These are phyloP conservation scores for Xylariaceae sp. DNA, from an alignment of 2,329 filamentous ascomycete genomes.

Conservation along the genomic window DNA sequence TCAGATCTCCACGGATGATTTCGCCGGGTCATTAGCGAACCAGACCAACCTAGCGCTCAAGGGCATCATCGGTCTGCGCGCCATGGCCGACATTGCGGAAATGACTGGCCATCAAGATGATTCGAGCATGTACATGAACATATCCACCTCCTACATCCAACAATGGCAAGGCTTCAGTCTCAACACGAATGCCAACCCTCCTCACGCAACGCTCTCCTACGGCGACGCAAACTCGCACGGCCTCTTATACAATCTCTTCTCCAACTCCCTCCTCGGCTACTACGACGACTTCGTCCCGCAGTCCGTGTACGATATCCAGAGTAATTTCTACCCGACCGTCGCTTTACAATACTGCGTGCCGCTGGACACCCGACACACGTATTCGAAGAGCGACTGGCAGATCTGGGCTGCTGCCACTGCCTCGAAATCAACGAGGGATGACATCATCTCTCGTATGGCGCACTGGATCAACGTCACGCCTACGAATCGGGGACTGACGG, in stretches of 20 bases:
- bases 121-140: constrained; percentile 52
- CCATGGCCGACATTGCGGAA: constrained; percentile 66
- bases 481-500: constrained; percentile 66
- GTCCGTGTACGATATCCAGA: constrained; percentile 71
- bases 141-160: constrained; percentile 62
- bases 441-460: constrained; percentile 65
- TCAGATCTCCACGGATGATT: constrained; percentile 79
- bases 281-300: constrained; percentile 60
- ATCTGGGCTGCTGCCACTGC: constrained; percentile 77
- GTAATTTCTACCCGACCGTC: constrained; percentile 66
- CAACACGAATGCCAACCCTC: constrained; percentile 53
- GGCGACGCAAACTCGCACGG: constrained; percentile 53
- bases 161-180: constrained; percentile 69
- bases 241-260: constrained; percentile 74
- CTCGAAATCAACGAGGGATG: constrained; percentile 49
- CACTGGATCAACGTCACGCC: constrained; percentile 69
- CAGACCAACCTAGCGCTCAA: constrained; percentile 81
- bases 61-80: constrained; percentile 75
- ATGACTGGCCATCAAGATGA: constrained; percentile 54
- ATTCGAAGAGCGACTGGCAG: constrained; percentile 85
- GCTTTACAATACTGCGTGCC: constrained; percentile 74
- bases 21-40: constrained; percentile 70
- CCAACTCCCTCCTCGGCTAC: constrained; percentile 70
- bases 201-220: constrained; percentile 75
- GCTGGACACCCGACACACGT: constrained; percentile 73